These are phyloP conservation scores for Microstegium vimineum DNA, from an alignment of 176 grass and related monocot genomes.

Conservation along the genomic window DNA sequence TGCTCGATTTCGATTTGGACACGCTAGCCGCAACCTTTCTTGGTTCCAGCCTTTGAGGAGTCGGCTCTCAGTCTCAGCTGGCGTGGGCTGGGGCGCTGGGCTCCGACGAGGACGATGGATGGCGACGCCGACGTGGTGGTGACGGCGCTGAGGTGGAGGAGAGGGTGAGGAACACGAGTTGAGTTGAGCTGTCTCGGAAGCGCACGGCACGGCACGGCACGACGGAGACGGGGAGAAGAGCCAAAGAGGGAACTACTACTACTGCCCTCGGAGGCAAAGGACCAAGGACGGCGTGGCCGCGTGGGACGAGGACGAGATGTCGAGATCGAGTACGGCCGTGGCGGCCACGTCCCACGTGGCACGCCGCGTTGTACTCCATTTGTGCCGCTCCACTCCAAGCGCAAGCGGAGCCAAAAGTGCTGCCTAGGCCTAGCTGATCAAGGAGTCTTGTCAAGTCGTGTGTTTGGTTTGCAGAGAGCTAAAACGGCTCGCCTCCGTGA, in stretches of 20 bases:
- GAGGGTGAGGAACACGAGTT: not conserved
- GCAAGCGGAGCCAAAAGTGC: too few relatives aligned
- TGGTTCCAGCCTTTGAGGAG: not conserved
- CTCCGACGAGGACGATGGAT: not conserved
- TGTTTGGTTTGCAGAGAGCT: too few relatives aligned
- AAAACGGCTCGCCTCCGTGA: too few relatives aligned
- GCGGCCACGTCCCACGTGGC: too few relatives aligned
- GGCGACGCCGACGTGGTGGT: not conserved
- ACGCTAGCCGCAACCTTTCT: not conserved
- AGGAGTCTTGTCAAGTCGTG: too few relatives aligned
- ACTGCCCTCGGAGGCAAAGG: not conserved
- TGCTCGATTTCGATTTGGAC: slow-evolving; percentile 5
- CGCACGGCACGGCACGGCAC: not conserved
- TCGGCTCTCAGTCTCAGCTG: not conserved
- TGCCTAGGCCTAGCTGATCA: too few relatives aligned
- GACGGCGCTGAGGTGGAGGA: not conserved
- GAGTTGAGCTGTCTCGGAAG: not conserved
- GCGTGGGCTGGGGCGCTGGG: too few relatives aligned
- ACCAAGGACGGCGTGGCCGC: not conserved
- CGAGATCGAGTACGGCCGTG: not conserved
- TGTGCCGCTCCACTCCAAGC: not conserved
- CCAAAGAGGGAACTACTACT: too few relatives aligned
- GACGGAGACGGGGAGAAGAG: too few relatives aligned
- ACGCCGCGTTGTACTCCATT: not conserved
- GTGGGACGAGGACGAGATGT: not conserved